Evolutionary conservation across 352 stramenopile genomes (phyloP), one percentile per base, ranked within the genome.

Genomic region (Phytophthora rubi): DNA sequence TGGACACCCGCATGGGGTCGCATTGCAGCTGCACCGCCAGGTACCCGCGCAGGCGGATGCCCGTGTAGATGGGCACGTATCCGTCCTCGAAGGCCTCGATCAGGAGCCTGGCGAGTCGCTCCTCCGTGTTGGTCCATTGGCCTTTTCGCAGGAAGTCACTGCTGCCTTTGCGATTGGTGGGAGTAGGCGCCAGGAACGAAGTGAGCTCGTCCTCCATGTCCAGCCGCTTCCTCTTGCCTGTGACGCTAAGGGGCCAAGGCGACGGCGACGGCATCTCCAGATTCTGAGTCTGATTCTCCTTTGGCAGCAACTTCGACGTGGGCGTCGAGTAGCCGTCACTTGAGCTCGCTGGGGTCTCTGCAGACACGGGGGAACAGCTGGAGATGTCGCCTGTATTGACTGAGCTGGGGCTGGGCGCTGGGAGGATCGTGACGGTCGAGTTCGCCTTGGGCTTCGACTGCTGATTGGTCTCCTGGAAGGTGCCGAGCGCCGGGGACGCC

Each of bases 1-100:
- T 94, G 16, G 83, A 92, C 42, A 94, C 82, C 10, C 87, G 76
- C 87, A 94, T 94, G 37, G 87, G 87, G 37, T 93, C 87, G 44
- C 87, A 94, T 53, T 93, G 85, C 23, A 94, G 67, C 54, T 92
- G 85, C 30, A 91, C 79, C 2, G 85, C 87, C 56, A 94, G 71
- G 66, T 92, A 94, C 2, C 87, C 87, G 57, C 87, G 85, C 0
- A 94, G 75, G 16, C 82, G 81, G 33, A 92, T 91, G 23, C 84
- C 84, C 23, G 81, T 91, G 65, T 91, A 91, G 26, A 93, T 86
- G 0, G 86, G 86, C 44, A 93, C 51, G 45, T 89, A 89, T 3
- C 86, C 86, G 61, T 91, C 80, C 56, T 91, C 82, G 53, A 93
- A 93, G 0, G 81, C 81, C 47, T 92, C 82, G 47, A 93, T 92